Evolutionary conservation across 2,329 filamentous ascomycete genomes (phyloP), one percentile per base, ranked within the genome.

Genomic region (Apiospora pterosperma): DNA sequence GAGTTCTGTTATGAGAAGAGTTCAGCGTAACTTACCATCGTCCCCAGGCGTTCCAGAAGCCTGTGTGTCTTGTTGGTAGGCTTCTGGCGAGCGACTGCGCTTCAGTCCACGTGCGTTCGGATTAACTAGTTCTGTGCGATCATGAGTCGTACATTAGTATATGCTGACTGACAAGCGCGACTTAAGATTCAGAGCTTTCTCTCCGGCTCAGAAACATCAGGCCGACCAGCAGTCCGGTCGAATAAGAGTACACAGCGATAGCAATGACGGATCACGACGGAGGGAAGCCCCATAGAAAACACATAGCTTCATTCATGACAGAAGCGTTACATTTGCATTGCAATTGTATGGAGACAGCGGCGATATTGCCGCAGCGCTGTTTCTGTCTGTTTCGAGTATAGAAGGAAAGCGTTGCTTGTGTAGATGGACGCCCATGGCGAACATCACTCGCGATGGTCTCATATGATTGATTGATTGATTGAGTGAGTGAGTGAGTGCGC

Each of bases 11-110:
- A 36, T 34, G 39, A 55, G 23, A 36, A 59, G 48, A 55, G 31
- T 28, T 64, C 59, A n/a, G 59, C 42, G 75, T 76, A 75, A 89
- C 90, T 81, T 90, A 93, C 92, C 88, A 84, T 91, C 88, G 81
- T 91, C 86, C 82, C 88, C 89, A 76, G 87, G 83, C 70, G 84
- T 83, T 71, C 84, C 85, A 69, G 80, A 80, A 66, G 77, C 70
- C 64, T 79, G 79, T 69, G 81, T 77, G 74, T 88, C 85, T 77
- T 83, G 84, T 79, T 88, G 87, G 66, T 77, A 59, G 31, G 61
- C 36, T 38, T 91, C 87, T 72, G 91, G 90, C 69, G 92, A 94
- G 69, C 91, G 89, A 83, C 88, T 91, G 78, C 92, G 87, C 82
- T 96, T 96, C 72, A 90, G 81, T 71, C 91, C 91, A 77, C 92